These are phyloP conservation scores for Mortierella sp. DNA, from an alignment of 371 early-diverging fungal genomes.

Conservation along the genomic window DNA sequence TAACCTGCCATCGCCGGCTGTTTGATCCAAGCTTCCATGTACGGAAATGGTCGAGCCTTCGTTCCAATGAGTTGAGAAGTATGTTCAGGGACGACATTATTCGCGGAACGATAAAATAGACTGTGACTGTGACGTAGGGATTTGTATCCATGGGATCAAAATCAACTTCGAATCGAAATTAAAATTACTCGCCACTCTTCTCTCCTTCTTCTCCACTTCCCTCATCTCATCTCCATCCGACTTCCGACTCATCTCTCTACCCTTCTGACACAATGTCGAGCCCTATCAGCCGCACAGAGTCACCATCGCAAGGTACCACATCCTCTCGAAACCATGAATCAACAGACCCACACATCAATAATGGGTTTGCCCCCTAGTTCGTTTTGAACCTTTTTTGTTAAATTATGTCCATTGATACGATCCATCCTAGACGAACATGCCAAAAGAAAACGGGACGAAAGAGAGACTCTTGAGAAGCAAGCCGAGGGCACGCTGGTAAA, in stretches of 20 bases:
- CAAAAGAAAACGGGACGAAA: constrained; percentile 44
- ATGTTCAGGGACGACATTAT: too few relatives aligned
- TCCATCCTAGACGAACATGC: constrained; percentile 32
- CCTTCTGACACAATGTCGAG: constrained; percentile 28
- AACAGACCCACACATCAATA: neutral
- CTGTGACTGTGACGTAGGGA: too few relatives aligned
- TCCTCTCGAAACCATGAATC: neutral
- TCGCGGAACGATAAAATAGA: too few relatives aligned
- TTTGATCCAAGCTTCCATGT: too few relatives aligned
- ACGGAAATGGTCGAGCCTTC: too few relatives aligned
- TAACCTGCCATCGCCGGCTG: too few relatives aligned
- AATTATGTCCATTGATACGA: neutral
- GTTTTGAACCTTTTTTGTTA: too few relatives aligned
- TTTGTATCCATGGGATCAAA: too few relatives aligned
- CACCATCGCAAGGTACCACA: constrained; percentile 28
- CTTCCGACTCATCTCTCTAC: neutral
- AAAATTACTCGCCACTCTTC: neutral
- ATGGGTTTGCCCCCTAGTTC: too few relatives aligned
- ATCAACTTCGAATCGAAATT: too few relatives aligned
- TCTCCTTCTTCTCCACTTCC: neutral
- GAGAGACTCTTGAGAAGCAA: constrained; percentile 28
- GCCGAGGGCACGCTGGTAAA: constrained; percentile 4
- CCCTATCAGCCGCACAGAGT: constrained; percentile 34
- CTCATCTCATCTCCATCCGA: neutral
- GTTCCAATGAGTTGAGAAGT: too few relatives aligned